Base-by-base conservation (phyloP, 352 stramenopile species). In the Pythium chondricola region DNA sequence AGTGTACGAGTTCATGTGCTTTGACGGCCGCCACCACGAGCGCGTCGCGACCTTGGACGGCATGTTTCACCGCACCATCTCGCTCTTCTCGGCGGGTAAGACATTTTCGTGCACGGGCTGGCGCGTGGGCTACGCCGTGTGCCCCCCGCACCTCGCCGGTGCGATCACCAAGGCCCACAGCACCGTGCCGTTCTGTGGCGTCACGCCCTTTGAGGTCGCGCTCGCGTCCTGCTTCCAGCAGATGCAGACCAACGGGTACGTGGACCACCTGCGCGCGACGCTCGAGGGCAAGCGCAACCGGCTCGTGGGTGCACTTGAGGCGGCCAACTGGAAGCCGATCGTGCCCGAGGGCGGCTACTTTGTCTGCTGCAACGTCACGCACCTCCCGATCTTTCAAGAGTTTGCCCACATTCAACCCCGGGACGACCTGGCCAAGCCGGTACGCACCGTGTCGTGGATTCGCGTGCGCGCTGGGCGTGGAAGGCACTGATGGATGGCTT, bases 1-100 rank as follows among this genome's bases (percentile, higher is more conserved):
- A 64, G 97, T 99, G 14, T 99, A 99, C 74, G 97, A 99, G 75
- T 98, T 97, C 62, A 98, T 98, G 77, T 85, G 91, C 32, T 96
- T 83, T 59, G 85, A 95, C 50, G 80, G 77, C 6, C 61, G 76
- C 1, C 4, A 43, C 14, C 76, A 93, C 47, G 71, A 88, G 43
- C 81, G 83, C 18, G 67, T 95, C 32, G 85, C 80, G 6, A 38
- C 73, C 32, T 69, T 96, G 47, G 80, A 87, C 1, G 76, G 84
- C 30, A 87, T 97, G 59, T 87, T 81, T 33, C 71, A 96, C 27
- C 79, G 83, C 48, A 96, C 85, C 2, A 77, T 98, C 36, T 93
- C 95, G n/a, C 84, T 97, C 26, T 96, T 95, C 52, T 97, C 84
- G 14, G 70, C 93, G 2, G 88, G 88, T 3, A 98, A 98, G 55